phyloP scores from a whole-genome alignment of 75 land plant genomes.

The Ceratopteris richardii region DNA sequence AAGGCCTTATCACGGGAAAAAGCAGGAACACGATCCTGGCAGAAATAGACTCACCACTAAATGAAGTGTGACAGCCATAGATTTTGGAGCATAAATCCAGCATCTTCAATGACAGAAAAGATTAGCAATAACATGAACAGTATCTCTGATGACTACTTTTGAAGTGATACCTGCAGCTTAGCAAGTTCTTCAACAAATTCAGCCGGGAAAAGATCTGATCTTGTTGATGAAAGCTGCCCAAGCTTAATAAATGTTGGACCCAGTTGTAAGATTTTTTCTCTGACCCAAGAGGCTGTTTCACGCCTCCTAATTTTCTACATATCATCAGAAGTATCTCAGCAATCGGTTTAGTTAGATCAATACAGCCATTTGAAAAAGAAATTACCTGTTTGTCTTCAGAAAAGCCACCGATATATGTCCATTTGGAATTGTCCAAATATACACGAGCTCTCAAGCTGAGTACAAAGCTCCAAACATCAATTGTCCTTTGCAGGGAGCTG shows the following conservation, averaged over 20 bases:
- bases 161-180: constrained; percentile 69
- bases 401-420: constrained; percentile 80
- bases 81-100: background rate
- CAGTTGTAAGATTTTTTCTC: constrained; percentile 76
- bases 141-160: background rate
- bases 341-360: background rate
- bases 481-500: constrained; percentile 54
- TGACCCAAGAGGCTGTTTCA: constrained; percentile 76
- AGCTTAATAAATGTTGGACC: constrained; percentile 95
- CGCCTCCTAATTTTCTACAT: constrained; percentile 58
- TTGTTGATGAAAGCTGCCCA: constrained; percentile 89
- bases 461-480: constrained; percentile 90
- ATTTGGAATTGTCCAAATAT: constrained; percentile 71
- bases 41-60: background rate
- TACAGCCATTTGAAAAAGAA: background rate
- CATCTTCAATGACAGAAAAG: background rate
- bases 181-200: constrained; percentile 96
- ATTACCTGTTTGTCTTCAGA: constrained; percentile 77
- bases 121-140: background rate
- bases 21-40: constrained; percentile 94
- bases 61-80: background rate
- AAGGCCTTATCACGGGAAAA: constrained; percentile 76
- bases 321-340: background rate
- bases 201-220: constrained; percentile 85
- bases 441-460: constrained; percentile 55